phyloP scores from a whole-genome alignment of 768 basidiomycete genomes.

The Chalciporus chontae region DNA sequence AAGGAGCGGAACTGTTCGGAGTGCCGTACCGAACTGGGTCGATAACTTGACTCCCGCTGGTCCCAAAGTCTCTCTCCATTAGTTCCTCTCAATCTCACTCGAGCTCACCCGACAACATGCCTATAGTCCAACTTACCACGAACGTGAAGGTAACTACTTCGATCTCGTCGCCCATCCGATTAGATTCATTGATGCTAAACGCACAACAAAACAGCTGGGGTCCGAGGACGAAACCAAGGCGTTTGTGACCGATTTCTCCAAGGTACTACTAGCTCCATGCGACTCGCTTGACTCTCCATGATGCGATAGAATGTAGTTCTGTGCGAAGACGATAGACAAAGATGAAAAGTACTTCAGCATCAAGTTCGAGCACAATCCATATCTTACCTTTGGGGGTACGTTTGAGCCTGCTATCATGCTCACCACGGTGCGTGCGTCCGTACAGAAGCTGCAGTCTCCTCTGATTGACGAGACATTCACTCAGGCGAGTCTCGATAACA shows the following conservation, averaged over 20 bases:
- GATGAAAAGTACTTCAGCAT: constrained; percentile 54
- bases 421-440: constrained; percentile 42
- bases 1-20: background rate
- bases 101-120: constrained; percentile 26
- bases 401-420: constrained; percentile 66
- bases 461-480: background rate
- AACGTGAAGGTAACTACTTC: constrained; percentile 32
- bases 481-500: constrained; percentile 57
- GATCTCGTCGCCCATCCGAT: background rate
- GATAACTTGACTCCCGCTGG: background rate
- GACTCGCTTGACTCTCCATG: background rate
- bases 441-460: background rate
- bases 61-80: background rate
- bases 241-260: constrained; percentile 51
- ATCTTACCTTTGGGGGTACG: constrained; percentile 56
- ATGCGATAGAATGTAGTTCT: constrained; percentile 36
- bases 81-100: background rate
- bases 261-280: constrained; percentile 34
- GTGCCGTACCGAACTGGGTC: background rate
- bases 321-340: constrained; percentile 51
- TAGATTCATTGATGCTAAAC: background rate
- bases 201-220: constrained; percentile 3
- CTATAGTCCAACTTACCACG: constrained; percentile 36
- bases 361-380: constrained; percentile 54
- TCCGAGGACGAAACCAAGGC: constrained; percentile 30